Conservation (phyloP, 1,139 yeast genomes). For the Wickerhamomyces sp. region DNA sequence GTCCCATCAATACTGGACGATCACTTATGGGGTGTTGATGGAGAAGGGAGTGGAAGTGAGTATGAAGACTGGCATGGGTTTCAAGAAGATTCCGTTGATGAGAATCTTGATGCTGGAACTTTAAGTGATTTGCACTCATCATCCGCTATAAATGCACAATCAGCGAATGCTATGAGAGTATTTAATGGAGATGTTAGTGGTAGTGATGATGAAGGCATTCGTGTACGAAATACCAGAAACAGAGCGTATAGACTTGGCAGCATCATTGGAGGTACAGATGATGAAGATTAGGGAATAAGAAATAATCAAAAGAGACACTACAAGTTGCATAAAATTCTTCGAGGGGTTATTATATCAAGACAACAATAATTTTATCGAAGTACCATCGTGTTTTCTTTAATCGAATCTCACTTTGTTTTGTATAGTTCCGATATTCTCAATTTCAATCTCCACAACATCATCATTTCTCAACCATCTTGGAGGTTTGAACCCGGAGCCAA, state of each 20-base stretch:
- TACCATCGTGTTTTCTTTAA: background rate
- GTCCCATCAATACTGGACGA: slow-evolving; percentile 7
- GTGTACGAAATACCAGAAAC: background rate
- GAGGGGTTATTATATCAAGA: no score
- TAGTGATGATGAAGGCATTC: background rate
- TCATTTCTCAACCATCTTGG: slow-evolving; percentile 41
- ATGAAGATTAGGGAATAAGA: background rate
- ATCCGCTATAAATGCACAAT: background rate
- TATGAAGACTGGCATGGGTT: slow-evolving; percentile 13
- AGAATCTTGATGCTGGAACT: background rate
- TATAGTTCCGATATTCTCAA: slow-evolving; percentile 42
- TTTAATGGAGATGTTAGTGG: background rate
- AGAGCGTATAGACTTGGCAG: background rate
- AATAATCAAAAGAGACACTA: no score
- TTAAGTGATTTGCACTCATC: background rate
- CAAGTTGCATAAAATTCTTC: no score
- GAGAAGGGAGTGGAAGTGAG: background rate
- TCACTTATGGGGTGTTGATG: slow-evolving; percentile 11
- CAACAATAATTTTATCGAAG: background rate
- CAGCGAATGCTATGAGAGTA: background rate
- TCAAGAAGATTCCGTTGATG: slow-evolving; percentile 5
- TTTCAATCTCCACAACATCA: slow-evolving; percentile 38
- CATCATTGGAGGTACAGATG: background rate
- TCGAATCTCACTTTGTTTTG: slow-evolving; percentile 33
- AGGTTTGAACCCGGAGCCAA: slow-evolving; percentile 41